Evolutionary conservation across 495 filamentous ascomycete species (phyloP).

Genomic region (Copromyces sp.): DNA sequence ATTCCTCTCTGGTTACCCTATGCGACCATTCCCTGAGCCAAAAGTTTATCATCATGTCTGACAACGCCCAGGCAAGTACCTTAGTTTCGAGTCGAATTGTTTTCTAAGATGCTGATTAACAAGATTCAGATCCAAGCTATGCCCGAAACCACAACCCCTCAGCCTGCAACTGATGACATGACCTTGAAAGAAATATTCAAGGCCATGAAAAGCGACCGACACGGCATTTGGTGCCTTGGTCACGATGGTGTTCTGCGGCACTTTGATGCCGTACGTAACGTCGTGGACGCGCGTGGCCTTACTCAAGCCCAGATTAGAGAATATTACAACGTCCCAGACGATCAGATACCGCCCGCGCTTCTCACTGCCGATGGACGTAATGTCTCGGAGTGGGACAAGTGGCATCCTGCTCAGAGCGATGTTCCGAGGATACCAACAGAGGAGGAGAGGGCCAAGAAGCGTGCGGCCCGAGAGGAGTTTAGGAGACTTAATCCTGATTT

Average conservation of each 20-base stretch:
- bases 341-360: not conserved
- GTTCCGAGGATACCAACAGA: conserved; percentile 5
- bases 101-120: not conserved
- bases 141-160: not conserved
- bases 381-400: conserved; percentile 6
- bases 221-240: conserved; percentile 5
- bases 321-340: conserved; percentile 3
- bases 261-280: conserved; percentile 8
- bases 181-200: conserved; percentile 3
- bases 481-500: not conserved
- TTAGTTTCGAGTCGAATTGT: not conserved
- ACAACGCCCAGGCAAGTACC: not conserved
- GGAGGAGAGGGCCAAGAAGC: conserved; percentile 3
- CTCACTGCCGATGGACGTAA: conserved; percentile 6
- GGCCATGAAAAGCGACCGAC: conserved; percentile 4
- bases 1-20: not conserved
- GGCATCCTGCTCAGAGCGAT: conserved; percentile 2
- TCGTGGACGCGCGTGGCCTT: conserved; percentile 10
- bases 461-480: conserved; percentile 3
- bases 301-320: conserved; percentile 9
- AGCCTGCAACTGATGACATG: conserved; percentile 3
- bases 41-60: not conserved
- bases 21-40: not conserved
- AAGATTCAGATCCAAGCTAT: not conserved
- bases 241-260: conserved; percentile 8